Conservation (phyloP, 2,329 filamentous ascomycete species). For the Herpotrichia juniperi region DNA sequence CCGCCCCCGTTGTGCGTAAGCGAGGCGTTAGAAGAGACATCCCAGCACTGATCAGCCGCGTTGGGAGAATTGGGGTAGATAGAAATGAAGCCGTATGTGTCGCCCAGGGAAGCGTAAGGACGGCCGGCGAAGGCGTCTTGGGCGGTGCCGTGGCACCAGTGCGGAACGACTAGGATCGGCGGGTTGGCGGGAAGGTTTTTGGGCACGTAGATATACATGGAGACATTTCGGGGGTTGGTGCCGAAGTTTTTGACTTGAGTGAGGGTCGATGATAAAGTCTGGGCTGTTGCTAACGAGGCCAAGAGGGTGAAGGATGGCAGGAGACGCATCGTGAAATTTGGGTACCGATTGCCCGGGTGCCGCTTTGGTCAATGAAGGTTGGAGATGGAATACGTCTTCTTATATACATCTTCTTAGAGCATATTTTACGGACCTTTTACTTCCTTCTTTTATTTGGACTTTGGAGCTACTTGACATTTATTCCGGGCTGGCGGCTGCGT, state of each 20-base stretch:
- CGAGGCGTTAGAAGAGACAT: conserved; percentile 39
- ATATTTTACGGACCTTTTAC: background rate
- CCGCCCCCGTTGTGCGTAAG: conserved; percentile 41
- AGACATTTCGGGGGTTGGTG: conserved; percentile 40
- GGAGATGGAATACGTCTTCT: background rate
- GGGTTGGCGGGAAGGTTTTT: conserved; percentile 32
- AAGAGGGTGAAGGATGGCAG: conserved; percentile 11
- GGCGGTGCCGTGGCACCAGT: conserved; percentile 42
- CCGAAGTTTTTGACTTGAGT: conserved; percentile 37
- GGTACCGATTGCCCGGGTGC: too few species aligned
- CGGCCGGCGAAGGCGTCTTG: conserved; percentile 35
- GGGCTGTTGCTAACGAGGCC: conserved; percentile 21
- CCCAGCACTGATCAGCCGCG: conserved; percentile 40
- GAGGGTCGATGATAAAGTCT: conserved; percentile 31
- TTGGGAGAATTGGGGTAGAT: conserved; percentile 41
- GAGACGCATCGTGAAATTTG: conserved; percentile 6
- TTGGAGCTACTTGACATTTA: background rate
- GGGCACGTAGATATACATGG: conserved; percentile 41
- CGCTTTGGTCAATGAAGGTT: too few species aligned
- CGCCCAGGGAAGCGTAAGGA: conserved; percentile 35
- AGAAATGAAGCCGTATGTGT: conserved; percentile 42
- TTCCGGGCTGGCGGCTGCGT: conserved; percentile 5
- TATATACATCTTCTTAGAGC: background rate
- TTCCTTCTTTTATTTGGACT: conserved; percentile 9
- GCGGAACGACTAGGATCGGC: conserved; percentile 38